Conservation (phyloP, 2,329 filamentous ascomycete genomes). For the Colletotrichum lentis region DNA sequence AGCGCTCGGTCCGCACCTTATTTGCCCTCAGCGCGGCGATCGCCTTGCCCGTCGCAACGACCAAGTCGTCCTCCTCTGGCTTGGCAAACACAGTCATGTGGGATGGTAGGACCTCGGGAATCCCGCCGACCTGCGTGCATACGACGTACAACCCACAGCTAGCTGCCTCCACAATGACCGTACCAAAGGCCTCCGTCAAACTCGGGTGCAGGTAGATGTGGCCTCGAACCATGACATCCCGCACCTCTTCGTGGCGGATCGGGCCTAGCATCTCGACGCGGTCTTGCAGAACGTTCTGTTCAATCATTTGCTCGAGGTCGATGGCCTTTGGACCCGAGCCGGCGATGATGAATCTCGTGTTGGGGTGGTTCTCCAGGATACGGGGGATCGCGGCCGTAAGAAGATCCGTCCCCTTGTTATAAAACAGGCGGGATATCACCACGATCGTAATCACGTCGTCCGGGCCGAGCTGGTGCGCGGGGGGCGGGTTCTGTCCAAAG, state of each 20-base stretch:
- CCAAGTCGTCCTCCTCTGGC: constrained; percentile 94
- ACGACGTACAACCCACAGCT: constrained; percentile 97
- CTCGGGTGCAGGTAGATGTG: constrained; percentile 97
- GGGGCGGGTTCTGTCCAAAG: constrained; percentile 57
- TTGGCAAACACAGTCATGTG: constrained; percentile 99
- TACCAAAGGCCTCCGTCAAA: constrained; percentile 95
- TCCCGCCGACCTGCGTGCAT: constrained; percentile 94
- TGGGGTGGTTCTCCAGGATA: constrained; percentile 86
- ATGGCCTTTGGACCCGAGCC: constrained; percentile 97
- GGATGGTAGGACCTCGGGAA: constrained; percentile 91
- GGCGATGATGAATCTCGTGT: constrained; percentile 96
- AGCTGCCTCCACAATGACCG: constrained; percentile 96
- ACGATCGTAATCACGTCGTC: constrained; percentile 94
- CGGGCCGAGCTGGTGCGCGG: constrained; percentile 76
- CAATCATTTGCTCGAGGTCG: constrained; percentile 97
- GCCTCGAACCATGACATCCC: constrained; percentile 95
- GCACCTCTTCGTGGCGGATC: constrained; percentile 93
- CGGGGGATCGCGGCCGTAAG: constrained; percentile 95
- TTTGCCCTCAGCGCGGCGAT: constrained; percentile 87
- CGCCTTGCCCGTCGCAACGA: constrained; percentile 86
- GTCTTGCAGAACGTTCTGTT: constrained; percentile 92
- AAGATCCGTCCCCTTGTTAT: constrained; percentile 97
- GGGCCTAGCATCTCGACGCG: constrained; percentile 91
- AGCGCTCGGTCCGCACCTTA: constrained; percentile 88
- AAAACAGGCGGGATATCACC: constrained; percentile 95